Conservation (phyloP, 2,329 filamentous ascomycete species). For the Daldinia sp. region DNA sequence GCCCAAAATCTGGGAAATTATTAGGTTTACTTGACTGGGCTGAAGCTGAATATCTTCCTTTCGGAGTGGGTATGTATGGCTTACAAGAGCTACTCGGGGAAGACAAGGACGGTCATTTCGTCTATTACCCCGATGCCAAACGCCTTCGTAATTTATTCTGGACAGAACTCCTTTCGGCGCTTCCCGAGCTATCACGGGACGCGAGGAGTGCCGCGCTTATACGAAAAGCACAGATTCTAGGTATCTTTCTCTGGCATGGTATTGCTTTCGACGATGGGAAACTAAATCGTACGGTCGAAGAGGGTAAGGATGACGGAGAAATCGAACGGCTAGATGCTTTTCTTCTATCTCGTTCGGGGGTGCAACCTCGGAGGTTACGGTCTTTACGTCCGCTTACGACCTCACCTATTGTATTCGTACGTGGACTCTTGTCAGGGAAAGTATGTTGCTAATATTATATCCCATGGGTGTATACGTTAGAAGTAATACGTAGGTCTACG, state of each 20-base stretch:
- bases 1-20: constrained; percentile 53
- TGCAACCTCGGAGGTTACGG: constrained; percentile 7
- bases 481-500: background rate
- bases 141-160: constrained; percentile 60
- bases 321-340: constrained; percentile 58
- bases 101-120: constrained; percentile 49
- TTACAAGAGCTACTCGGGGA: constrained; percentile 66
- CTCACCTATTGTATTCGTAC: constrained; percentile 29
- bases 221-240: constrained; percentile 56
- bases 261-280: constrained; percentile 69
- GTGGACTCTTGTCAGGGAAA: constrained; percentile 26
- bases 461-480: background rate
- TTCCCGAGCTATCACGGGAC: constrained; percentile 48
- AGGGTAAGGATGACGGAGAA: constrained; percentile 59
- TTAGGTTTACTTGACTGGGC: constrained; percentile 70
- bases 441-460: constrained; percentile 1
- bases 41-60: constrained; percentile 67
- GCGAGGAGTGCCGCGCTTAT: constrained; percentile 46
- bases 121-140: constrained; percentile 55
- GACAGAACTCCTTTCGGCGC: constrained; percentile 49
- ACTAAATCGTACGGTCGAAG: constrained; percentile 65
- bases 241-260: constrained; percentile 69
- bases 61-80: constrained; percentile 67
- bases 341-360: constrained; percentile 32
- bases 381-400: constrained; percentile 9